These are phyloP conservation scores for Ligustrum vulgare DNA, from an alignment of 257 asterid genomes.

Conservation along the genomic window DNA sequence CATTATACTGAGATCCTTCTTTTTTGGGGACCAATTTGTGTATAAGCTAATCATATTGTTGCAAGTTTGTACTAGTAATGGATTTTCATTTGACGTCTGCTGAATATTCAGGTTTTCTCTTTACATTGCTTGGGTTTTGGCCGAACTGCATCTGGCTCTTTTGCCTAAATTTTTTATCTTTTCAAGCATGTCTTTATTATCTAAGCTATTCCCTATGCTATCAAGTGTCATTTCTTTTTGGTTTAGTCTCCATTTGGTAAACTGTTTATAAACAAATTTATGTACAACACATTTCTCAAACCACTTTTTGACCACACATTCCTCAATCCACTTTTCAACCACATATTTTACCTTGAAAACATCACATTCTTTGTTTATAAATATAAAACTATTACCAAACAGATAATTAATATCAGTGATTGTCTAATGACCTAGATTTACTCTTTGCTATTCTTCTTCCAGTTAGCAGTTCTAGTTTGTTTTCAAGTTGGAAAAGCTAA, in stretches of 20 bases:
- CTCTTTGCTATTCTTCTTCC: not conserved
- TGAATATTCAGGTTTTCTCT: constrained; percentile 3
- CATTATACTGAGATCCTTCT: not conserved
- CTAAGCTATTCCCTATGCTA: not conserved
- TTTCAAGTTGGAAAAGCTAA: not conserved
- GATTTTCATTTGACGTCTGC: constrained; percentile 1
- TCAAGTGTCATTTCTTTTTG: not conserved
- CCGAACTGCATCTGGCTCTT: not conserved
- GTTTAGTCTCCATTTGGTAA: too few species aligned
- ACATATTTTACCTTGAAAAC: too few species aligned
- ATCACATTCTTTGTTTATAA: too few species aligned
- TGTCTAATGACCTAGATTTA: not conserved
- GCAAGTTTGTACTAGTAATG: not conserved
- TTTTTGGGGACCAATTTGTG: not conserved
- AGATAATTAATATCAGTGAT: not conserved
- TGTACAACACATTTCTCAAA: too few species aligned
- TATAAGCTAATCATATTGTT: constrained; percentile 7
- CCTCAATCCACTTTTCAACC: too few species aligned
- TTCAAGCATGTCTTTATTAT: not conserved
- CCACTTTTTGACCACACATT: too few species aligned
- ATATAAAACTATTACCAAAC: too few species aligned
- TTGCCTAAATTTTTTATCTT: not conserved
- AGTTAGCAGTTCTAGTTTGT: not conserved
- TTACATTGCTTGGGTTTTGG: not conserved
- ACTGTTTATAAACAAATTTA: too few species aligned